Conservation (phyloP, 345 rosid species). For the Populus davidiana region DNA sequence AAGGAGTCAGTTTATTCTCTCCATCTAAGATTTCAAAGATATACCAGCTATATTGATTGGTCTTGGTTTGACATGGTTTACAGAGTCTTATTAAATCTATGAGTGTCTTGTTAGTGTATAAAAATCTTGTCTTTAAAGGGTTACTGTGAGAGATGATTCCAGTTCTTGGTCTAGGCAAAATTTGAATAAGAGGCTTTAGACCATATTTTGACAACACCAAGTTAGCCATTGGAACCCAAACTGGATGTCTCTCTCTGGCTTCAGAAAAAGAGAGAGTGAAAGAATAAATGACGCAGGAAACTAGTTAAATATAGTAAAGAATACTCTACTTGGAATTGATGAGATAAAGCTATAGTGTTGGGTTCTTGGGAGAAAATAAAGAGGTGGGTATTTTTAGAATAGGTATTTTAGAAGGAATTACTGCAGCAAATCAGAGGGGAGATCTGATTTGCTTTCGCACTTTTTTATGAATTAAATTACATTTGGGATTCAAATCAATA, state of each 20-base stretch:
- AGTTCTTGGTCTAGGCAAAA: slow-evolving; percentile 41
- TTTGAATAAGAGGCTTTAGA: slow-evolving; percentile 54
- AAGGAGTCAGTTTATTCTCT: not conserved
- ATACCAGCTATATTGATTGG: too few relatives aligned
- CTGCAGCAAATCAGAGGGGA: too few relatives aligned
- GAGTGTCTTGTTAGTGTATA: not conserved
- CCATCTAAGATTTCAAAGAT: too few relatives aligned
- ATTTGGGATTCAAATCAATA: too few relatives aligned
- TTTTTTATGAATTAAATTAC: too few relatives aligned
- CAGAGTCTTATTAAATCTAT: not conserved
- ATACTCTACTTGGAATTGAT: not conserved
- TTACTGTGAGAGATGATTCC: slow-evolving; percentile 19
- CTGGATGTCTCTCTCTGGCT: not conserved
- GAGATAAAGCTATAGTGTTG: too few relatives aligned
- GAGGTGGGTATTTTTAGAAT: too few relatives aligned
- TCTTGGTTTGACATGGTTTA: too few relatives aligned
- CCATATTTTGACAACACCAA: slow-evolving; percentile 71
- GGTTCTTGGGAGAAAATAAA: too few relatives aligned
- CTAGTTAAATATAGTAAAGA: not conserved
- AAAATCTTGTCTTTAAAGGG: slow-evolving; percentile 25
- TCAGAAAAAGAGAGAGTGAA: not conserved
- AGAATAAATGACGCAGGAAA: not conserved
- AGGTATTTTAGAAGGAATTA: too few relatives aligned
- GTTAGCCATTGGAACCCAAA: slow-evolving; percentile 59
- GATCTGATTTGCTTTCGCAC: too few relatives aligned